Evolutionary conservation across 495 filamentous ascomycete genomes (phyloP), one percentile per base, ranked within the genome.

Genomic region (Extremus antarcticus): DNA sequence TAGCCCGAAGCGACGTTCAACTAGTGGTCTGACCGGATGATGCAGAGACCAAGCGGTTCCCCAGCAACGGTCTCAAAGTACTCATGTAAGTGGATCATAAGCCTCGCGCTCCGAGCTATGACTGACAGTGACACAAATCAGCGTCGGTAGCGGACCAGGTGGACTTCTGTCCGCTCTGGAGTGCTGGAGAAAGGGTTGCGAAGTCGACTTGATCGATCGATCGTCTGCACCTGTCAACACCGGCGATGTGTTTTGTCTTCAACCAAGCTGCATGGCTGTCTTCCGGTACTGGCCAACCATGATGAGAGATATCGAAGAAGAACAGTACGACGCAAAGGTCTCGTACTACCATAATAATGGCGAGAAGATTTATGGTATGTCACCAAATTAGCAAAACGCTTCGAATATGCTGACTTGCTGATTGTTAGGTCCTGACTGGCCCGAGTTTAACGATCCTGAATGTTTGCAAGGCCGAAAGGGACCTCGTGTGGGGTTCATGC

Each of bases 401-500:
- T 39, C n/a, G 9, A n/a, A 39, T n/a, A n/a, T 9, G 35, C 35
- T 39, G 35, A 39, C 35, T 39, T 39, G n/a, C n/a, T n/a, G 9
- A 9, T 9, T n/a, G 9, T 9, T 9, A 39, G 54, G 54, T 11
- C 54, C 54, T 3, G 35, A 43, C 8, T 35, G 23, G 2, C 38
- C 23, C 4, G 16, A 11, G 15, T 56, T 51, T 20, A 56, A 56
- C 46, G 54, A 56, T 41, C 47, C 47, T 20, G 54, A 56, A 22
- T 56, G 25, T 25, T 29, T 56, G 25, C 32, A 19, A 19, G 54
- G 35, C 25, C 54, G 54, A 2, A 22, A 50, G 21, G 54, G 46
- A 63, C 39, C 62, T 67, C 35, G 61, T 54, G 1, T 63, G 63
- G 70, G 25, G 56, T 69, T 62, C 66, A 65, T 29, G 63, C 68